A percentile compares a stretch with the other conserved stretches of the same genome.
Evolutionary conservation across 169 alveolate genomes (phyloP).

Genomic region (Cryptosporidium bovis): DNA sequence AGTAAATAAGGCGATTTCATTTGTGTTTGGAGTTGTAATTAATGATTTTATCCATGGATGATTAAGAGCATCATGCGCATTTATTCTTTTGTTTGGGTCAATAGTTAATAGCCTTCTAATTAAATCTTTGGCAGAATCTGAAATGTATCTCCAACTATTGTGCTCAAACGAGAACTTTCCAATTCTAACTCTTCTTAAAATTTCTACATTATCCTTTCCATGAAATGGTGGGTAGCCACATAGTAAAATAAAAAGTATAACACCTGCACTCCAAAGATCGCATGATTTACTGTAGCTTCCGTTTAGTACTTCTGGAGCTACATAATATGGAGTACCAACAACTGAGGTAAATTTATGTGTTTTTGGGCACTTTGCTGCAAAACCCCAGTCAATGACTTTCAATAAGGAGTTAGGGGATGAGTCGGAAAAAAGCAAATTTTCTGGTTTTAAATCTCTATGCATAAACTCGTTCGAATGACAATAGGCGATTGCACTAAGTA

Average conservation of each 20-base stretch:
- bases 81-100: conserved; percentile 87
- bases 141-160: conserved; percentile 90
- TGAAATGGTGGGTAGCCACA: conserved; percentile 89
- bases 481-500: conserved; percentile 92
- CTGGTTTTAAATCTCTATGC: conserved; percentile 92
- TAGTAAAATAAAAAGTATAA: conserved; percentile 86
- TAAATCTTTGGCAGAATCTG: conserved; percentile 89
- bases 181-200: conserved; percentile 83
- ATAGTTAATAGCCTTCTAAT: conserved; percentile 85
- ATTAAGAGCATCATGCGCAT: conserved; percentile 91
- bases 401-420: conserved; percentile 87
- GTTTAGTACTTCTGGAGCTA: conserved; percentile 95
- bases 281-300: conserved; percentile 93
- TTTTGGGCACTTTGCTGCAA: conserved; percentile 89
- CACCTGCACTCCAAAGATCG: conserved; percentile 95
- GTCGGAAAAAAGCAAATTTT: conserved; percentile 86
- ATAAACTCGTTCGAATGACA: conserved; percentile 89
- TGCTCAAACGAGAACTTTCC: conserved; percentile 88
- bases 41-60: conserved; percentile 90
- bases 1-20: conserved; percentile 38
- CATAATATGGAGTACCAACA: conserved; percentile 95
- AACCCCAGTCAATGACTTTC: conserved; percentile 94
- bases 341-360: conserved; percentile 87
- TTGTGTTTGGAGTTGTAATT: conserved; percentile 65
- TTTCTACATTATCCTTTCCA: conserved; percentile 90